phyloP scores from a whole-genome alignment of 73 alveolate genomes.

The Tetrahymena malaccensis region DNA sequence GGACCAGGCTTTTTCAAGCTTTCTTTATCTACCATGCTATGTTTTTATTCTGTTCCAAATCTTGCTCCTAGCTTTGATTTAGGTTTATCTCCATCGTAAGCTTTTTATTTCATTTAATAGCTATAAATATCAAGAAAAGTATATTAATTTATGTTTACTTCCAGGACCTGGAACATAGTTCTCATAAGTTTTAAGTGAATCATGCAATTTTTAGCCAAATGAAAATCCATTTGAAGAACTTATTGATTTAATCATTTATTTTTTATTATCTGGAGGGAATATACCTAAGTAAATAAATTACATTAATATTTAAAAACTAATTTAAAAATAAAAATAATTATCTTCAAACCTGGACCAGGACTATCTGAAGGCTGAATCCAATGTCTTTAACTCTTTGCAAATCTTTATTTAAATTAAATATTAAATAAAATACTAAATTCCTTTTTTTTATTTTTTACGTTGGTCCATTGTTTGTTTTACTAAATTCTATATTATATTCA shows the following conservation, averaged over 20 bases:
- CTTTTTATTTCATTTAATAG: neutral
- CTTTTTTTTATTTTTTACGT: neutral
- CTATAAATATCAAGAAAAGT: neutral
- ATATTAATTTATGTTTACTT: neutral
- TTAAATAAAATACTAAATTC: neutral
- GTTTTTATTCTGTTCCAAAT: neutral
- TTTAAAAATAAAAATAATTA: too few relatives aligned
- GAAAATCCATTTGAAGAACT: neutral
- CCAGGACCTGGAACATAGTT: neutral
- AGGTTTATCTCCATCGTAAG: neutral
- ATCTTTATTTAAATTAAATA: neutral
- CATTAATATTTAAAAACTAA: too few relatives aligned
- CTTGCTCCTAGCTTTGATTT: neutral
- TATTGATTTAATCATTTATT: neutral
- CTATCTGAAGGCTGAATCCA: neutral
- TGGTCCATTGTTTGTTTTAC: neutral
- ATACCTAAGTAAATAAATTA: neutral
- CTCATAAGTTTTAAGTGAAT: neutral
- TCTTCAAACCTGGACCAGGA: neutral
- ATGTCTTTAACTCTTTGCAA: neutral
- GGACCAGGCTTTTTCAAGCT: neutral
- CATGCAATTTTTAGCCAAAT: neutral
- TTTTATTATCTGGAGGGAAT: neutral
- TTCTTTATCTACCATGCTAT: neutral
- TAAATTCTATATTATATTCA: neutral